Evolutionary conservation across 257 asterid genomes (phyloP), one percentile per base, ranked within the genome.

Genomic region (Phtheirospermum japonicum): DNA sequence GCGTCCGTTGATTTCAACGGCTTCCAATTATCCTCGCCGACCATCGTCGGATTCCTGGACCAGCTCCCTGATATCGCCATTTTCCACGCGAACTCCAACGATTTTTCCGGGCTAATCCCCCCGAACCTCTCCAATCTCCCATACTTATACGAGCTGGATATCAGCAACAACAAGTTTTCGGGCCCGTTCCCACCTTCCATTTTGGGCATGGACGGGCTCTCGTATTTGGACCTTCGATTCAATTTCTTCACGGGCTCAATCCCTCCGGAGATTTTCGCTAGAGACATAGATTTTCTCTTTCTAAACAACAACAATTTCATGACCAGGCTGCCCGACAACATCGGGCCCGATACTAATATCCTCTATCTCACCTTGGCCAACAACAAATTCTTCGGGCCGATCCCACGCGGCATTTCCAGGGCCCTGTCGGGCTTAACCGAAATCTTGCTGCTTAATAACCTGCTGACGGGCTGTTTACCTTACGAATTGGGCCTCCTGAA

Each of bases 1-100:
- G 95, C 95, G 2, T 78, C 97, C 17, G 46, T 89, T 20, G 97
- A 89, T 63, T 84, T 89, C 82, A 89, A 79, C 43, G 97, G 92
- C 1, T 89, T 89, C 80, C 86, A 64, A 0, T 70, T 89, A 20
- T 9, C 79, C 2, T 87, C 95, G 0, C 82, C 85, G 1, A 74
- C 84, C 7, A 79, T 89, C 34, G 82, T 62, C 31, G 94, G 84
- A 4, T 89, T 89, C 73, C 85, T 89, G 7, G 95, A 89, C 26
- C 77, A 62, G 53, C 89, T 89, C 23, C 88, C 88, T 0, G 97
- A 90, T 72, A 32, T 90, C 56, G 96, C 93, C 31, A 69, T 90
- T 13, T 90, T 90, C 71, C 97, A 90, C 63, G 93, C 96, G 12
- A 87, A 85, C 64, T 87, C 96, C 63, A 90, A 85, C 79, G 48